Base-by-base conservation (phyloP, 805 yeast species). In the Starmera amethionina region DNA sequence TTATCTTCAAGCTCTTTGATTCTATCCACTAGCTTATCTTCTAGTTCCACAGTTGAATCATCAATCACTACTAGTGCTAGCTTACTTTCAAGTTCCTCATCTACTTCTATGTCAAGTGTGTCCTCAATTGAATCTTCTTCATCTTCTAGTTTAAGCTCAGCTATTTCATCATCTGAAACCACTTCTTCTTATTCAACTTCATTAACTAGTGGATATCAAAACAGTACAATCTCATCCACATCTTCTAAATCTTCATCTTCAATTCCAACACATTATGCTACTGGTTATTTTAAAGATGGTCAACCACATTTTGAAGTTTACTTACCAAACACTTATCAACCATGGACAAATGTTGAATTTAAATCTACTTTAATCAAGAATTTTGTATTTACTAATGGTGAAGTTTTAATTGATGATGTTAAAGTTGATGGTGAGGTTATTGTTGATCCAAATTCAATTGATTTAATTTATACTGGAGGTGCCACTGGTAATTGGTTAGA, bases 281-380 rank as follows among this genome's bases (percentile, higher is more conserved):
- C 25, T 47, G 63, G 40, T 52, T 63, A 11, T 44, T 40, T 30
- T 46, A 45, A 16, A 57, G 63, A 30, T 59, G 70, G 42, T 58
- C 51, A 29, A 60, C 56, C 16, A 73, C 77, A 49, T 69, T 75
- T 12, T 75, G 75, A 57, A 69, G 70, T 34, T 55, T 65, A 30
- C 57, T 43, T 34, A 38, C 49, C 31, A 58, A 63, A 28, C 57
- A 59, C 1, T 83, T 85, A 46, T 75, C 70, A 45, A 70, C 74
- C 15, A 76, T 42, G 45, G 58, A 81, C 87, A 78, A 40, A 72
- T 79, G 33, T 67, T 75, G 40, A 79, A 66, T 49, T 83, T 86
- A 11, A 68, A 69, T 16, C 74, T 58, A 0, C 76, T 78, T 55
- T 79, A 86, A 18, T 64, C 67, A 27, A 50, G 28, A 37, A 18